Evolutionary conservation across 306 rosid genomes (phyloP).

Genomic region (Fragaria nilgerrensis): DNA sequence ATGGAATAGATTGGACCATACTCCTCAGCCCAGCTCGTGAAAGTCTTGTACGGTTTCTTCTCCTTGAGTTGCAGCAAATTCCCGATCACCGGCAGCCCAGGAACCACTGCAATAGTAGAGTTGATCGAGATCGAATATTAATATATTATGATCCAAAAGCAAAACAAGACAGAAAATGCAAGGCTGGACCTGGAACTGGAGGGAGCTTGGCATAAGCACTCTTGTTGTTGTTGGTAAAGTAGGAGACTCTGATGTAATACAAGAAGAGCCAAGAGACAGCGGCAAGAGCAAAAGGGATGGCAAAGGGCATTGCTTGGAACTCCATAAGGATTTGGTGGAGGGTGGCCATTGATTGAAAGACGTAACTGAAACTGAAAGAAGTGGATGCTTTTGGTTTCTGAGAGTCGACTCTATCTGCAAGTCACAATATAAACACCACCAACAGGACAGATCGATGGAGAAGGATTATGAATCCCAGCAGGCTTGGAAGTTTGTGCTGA

Average conservation of each 20-base stretch:
- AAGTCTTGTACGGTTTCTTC: conserved; percentile 90
- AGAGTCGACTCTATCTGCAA: too few relatives aligned
- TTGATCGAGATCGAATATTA: background rate
- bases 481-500: conserved; percentile 12
- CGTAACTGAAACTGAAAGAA: background rate
- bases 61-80: conserved; percentile 89
- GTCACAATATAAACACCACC: too few relatives aligned
- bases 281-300: conserved; percentile 40
- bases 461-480: too few relatives aligned
- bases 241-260: conserved; percentile 14
- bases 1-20: conserved; percentile 80
- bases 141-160: background rate
- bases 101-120: conserved; percentile 52
- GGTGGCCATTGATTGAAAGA: conserved; percentile 17
- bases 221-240: conserved; percentile 1
- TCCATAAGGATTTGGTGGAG: conserved; percentile 8
- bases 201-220: conserved; percentile 41
- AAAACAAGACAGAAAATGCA: background rate
- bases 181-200: conserved; percentile 31
- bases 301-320: conserved; percentile 31
- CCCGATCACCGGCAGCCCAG: conserved; percentile 76
- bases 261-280: conserved; percentile 39
- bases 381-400: too few relatives aligned
- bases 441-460: too few relatives aligned
- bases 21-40: conserved; percentile 53